Conservation (phyloP, 169 alveolate species). For the Plasmodium vivax region DNA sequence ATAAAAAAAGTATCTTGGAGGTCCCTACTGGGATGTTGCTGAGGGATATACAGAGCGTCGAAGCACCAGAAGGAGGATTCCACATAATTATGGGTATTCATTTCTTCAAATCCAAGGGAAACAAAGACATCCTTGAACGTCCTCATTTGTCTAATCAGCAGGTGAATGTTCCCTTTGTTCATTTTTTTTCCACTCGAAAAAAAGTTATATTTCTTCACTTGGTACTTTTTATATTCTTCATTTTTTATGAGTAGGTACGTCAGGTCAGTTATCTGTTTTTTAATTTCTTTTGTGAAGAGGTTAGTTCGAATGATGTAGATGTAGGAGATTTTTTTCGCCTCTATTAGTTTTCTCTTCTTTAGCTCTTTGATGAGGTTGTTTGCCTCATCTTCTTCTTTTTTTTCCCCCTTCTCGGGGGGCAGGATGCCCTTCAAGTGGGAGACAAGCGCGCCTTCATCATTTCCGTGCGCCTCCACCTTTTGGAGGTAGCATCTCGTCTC, state of each 20-base stretch:
- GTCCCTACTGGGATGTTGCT: slow-evolving; percentile 99
- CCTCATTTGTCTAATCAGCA: slow-evolving; percentile 88
- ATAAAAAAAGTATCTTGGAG: slow-evolving; percentile 99
- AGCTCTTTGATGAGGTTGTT: neutral
- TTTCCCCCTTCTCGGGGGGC: neutral
- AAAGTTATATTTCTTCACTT: slow-evolving; percentile 88
- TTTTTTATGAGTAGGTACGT: slow-evolving; percentile 20
- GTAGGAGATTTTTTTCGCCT: slow-evolving; percentile 31
- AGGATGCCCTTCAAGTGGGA: neutral
- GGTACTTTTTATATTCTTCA: slow-evolving; percentile 60
- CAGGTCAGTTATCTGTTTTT: slow-evolving; percentile 35
- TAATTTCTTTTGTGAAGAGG: slow-evolving; percentile 19
- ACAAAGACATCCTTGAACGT: slow-evolving; percentile 89
- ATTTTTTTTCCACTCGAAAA: slow-evolving; percentile 88
- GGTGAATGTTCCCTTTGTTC: slow-evolving; percentile 90
- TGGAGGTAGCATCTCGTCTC: slow-evolving; percentile 15
- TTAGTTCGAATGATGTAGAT: slow-evolving; percentile 26
- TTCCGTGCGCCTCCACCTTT: neutral
- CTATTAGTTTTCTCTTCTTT: slow-evolving; percentile 39
- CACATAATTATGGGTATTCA: slow-evolving; percentile 98
- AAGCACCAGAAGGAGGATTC: slow-evolving; percentile 99
- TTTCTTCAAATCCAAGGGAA: slow-evolving; percentile 98
- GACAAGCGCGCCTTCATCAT: slow-evolving; percentile 28
- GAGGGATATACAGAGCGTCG: slow-evolving; percentile 99
- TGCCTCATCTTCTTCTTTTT: neutral